Conservation (phyloP, 768 basidiomycete genomes). For the Sporobolomyces pararoseus region DNA sequence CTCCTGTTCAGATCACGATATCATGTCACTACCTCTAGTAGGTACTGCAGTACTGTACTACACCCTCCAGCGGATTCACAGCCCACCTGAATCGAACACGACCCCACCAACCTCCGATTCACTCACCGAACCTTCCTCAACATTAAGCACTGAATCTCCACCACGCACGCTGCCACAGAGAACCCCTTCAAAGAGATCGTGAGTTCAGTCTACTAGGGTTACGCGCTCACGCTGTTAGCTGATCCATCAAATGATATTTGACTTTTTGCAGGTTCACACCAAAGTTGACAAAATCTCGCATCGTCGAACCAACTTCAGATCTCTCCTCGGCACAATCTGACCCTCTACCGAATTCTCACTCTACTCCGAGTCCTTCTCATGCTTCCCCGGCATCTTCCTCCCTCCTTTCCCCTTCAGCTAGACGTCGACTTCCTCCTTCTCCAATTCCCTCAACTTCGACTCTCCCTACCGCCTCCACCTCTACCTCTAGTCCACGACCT, state of each 20-base stretch:
- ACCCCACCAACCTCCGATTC: no score
- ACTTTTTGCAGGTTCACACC: slow-evolving; percentile 10
- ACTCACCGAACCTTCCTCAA: no score
- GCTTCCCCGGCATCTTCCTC: background rate
- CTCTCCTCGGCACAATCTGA: background rate
- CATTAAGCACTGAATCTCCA: background rate
- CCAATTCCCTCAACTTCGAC: background rate
- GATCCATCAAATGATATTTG: background rate
- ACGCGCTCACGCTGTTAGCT: background rate
- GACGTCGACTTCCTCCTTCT: background rate
- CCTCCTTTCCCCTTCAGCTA: background rate
- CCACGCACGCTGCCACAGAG: background rate
- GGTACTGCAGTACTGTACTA: slow-evolving; percentile 11
- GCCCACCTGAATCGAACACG: no score
- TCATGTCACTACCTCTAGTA: slow-evolving; percentile 11
- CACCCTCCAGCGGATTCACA: background rate
- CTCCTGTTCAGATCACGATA: background rate
- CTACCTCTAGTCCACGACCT: background rate
- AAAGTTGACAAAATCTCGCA: background rate
- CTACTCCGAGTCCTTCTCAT: background rate
- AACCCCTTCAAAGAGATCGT: background rate
- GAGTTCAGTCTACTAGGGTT: background rate
- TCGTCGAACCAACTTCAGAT: background rate
- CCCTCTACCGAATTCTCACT: background rate
- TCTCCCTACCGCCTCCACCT: background rate